These are phyloP conservation scores for Pelargonium australe DNA, from an alignment of 441 rosid species.

Conservation along the genomic window DNA sequence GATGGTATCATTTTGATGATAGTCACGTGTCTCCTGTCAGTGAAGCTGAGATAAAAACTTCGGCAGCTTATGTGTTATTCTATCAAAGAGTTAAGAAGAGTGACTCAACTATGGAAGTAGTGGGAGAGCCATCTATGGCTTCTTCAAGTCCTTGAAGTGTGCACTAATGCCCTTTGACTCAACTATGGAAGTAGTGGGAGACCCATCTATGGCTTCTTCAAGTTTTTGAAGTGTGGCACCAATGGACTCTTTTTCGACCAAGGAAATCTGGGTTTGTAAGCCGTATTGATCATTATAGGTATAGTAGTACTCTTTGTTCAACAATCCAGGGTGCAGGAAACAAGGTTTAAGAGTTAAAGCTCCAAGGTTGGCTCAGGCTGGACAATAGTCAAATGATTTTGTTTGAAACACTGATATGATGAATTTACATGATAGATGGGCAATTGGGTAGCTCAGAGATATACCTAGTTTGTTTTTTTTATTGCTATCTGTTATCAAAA, in stretches of 20 bases:
- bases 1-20: conserved; percentile 92
- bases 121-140: conserved; percentile 34
- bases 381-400: too few species aligned
- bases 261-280: not conserved
- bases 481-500: not conserved
- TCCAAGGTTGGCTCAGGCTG: too few species aligned
- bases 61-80: conserved; percentile 85
- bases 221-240: too few species aligned
- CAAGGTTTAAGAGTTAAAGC: too few species aligned
- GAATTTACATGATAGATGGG: not conserved
- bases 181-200: conserved; percentile 24
- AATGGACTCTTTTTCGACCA: not conserved
- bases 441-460: not conserved
- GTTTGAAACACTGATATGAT: too few species aligned
- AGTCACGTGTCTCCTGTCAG: conserved; percentile 54
- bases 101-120: conserved; percentile 8
- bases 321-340: too few species aligned
- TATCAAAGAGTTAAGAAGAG: conserved; percentile 48
- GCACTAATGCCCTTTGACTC: not conserved
- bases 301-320: too few species aligned
- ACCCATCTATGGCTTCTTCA: conserved; percentile 27
- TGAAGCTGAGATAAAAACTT: conserved; percentile 67
- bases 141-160: conserved; percentile 7
- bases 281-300: too few species aligned
- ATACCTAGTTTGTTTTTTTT: not conserved